Conservation (phyloP, 306 rosid genomes). For the Leucaena leucocephala region DNA sequence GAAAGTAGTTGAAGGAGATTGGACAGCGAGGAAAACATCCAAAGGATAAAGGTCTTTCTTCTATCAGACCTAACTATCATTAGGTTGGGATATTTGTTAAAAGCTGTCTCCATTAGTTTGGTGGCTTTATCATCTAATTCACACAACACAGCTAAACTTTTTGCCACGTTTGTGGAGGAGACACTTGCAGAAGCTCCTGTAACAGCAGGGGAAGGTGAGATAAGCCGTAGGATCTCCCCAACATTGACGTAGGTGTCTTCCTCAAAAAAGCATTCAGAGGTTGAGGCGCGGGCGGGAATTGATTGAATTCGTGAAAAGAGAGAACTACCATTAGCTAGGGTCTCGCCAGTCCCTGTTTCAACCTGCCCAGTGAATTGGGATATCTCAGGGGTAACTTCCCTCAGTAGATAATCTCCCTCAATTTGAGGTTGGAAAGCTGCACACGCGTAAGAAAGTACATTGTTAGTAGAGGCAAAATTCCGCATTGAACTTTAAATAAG, state of each 20-base stretch:
- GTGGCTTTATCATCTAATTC: background rate
- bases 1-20: constrained; percentile 16
- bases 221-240: background rate
- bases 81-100: constrained; percentile 6
- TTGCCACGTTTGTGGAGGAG: background rate
- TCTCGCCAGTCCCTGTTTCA: background rate
- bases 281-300: background rate
- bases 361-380: background rate
- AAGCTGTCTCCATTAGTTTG: constrained; percentile 12
- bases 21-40: constrained; percentile 7
- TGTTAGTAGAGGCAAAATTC: background rate
- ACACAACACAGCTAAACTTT: background rate
- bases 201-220: background rate
- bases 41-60: background rate
- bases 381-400: background rate
- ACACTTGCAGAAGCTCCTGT: background rate
- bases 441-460: background rate
- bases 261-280: background rate
- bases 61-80: constrained; percentile 9
- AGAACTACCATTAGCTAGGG: background rate
- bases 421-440: background rate
- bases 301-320: background rate
- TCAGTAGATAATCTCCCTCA: background rate
- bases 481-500: background rate
- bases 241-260: background rate